Evolutionary conservation across 768 basidiomycete species (phyloP).

Genomic region (Lentinula detonsa): DNA sequence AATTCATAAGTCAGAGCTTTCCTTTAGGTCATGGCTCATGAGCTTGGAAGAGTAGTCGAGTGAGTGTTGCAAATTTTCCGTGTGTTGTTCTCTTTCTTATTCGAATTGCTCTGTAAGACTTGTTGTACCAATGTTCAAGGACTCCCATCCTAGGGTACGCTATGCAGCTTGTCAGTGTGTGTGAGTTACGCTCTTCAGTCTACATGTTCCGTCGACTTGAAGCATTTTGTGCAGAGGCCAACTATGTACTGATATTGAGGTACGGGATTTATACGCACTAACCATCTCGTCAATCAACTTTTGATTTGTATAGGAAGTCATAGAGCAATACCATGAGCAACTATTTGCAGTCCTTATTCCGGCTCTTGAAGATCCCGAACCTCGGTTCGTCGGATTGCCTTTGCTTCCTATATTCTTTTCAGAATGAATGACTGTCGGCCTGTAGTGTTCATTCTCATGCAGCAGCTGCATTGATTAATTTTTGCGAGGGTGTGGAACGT

Average conservation of each 20-base stretch:
- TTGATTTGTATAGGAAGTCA: slow-evolving; percentile 49
- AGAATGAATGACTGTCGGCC: background rate
- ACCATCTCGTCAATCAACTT: background rate
- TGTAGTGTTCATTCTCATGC: slow-evolving; percentile 80
- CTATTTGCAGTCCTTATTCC: slow-evolving; percentile 68
- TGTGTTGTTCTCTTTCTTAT: background rate
- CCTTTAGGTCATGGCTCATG: slow-evolving; percentile 66
- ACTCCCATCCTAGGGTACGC: slow-evolving; percentile 72
- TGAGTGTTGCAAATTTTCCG: slow-evolving; percentile 27
- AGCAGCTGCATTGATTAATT: slow-evolving; percentile 84
- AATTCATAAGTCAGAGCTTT: slow-evolving; percentile 1
- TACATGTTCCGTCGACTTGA: slow-evolving; percentile 4
- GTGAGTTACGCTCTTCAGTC: slow-evolving; percentile 33
- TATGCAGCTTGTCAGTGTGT: slow-evolving; percentile 84
- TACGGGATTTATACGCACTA: slow-evolving; percentile 20
- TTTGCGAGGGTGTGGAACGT: slow-evolving; percentile 80
- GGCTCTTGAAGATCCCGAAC: slow-evolving; percentile 68
- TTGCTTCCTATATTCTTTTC: background rate
- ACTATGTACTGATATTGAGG: slow-evolving; percentile 84
- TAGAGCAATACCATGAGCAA: slow-evolving; percentile 60
- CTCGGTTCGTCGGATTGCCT: slow-evolving; percentile 38
- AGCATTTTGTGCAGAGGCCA: slow-evolving; percentile 53
- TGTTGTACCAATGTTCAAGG: slow-evolving; percentile 71
- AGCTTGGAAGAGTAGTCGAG: slow-evolving; percentile 79
- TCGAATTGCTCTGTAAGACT: slow-evolving; percentile 35